Conservation (phyloP, 164 flowering plant genomes). For the Malania oleifera region DNA sequence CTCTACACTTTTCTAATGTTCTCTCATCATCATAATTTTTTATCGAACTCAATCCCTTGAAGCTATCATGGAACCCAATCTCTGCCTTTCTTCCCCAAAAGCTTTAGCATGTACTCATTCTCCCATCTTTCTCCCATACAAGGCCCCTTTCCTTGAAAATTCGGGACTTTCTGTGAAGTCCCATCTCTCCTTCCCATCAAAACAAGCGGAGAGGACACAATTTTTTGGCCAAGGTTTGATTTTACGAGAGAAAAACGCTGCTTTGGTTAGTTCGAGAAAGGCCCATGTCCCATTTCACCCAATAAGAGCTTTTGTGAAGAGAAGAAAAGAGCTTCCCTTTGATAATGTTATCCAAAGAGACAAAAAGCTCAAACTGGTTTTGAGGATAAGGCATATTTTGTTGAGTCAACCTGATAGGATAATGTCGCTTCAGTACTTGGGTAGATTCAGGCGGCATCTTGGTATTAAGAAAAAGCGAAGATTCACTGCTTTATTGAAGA, state of each 20-base stretch:
- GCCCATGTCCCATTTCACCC: constrained; percentile 33
- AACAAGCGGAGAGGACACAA: constrained; percentile 22
- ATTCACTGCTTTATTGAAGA: constrained; percentile 69
- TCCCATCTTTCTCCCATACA: constrained; percentile 39
- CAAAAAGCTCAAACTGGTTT: constrained; percentile 82
- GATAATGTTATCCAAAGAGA: constrained; percentile 89
- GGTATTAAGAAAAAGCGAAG: constrained; percentile 61
- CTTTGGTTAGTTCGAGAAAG: constrained; percentile 21
- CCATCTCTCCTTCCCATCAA: constrained; percentile 24
- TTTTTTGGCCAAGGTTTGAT: constrained; percentile 52
- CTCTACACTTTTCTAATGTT: not conserved
- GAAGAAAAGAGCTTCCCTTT: constrained; percentile 83
- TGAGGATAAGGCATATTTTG: constrained; percentile 76
- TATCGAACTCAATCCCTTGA: constrained; percentile 1
- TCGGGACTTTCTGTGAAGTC: constrained; percentile 21
- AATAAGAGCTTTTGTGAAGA: constrained; percentile 72
- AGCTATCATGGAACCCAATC: constrained; percentile 38
- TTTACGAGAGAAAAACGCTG: constrained; percentile 20
- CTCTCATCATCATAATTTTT: not conserved
- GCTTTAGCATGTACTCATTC: constrained; percentile 28
- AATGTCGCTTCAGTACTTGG: constrained; percentile 72
- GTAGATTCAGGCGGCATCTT: constrained; percentile 59
- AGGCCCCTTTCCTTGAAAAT: constrained; percentile 32
- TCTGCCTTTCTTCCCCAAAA: constrained; percentile 34
- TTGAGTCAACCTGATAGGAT: constrained; percentile 68